Percentiles rank a stretch among this genome's conserved stretches.
These are phyloP conservation scores for Groenewaldozyma sp. DNA, from an alignment of 1,139 yeast genomes.

Conservation along the genomic window DNA sequence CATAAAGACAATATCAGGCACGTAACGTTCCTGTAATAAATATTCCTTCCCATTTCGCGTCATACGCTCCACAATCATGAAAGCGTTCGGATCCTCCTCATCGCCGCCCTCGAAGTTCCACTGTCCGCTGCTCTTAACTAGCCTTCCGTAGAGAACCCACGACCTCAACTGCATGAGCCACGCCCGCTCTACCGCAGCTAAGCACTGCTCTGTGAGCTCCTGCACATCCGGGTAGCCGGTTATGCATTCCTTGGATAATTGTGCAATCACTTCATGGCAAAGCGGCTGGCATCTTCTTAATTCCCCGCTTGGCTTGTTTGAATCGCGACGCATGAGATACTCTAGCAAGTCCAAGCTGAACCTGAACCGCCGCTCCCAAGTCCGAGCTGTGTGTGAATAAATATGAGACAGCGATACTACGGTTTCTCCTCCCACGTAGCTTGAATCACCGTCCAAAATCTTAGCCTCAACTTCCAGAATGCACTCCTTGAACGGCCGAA, in stretches of 20 bases:
- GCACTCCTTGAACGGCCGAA: conserved; percentile 11
- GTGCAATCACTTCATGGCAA: conserved; percentile 12
- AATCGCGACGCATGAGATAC: neutral
- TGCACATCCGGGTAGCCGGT: conserved; percentile 19
- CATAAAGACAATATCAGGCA: conserved; percentile 12
- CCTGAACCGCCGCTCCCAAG: conserved; percentile 18
- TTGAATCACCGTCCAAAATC: conserved; percentile 16
- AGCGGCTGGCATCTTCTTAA: conserved; percentile 7
- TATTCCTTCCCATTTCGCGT: conserved; percentile 3
- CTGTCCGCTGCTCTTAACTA: conserved; percentile 5
- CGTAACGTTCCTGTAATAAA: conserved; percentile 7
- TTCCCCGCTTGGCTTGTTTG: neutral
- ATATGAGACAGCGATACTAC: conserved; percentile 17
- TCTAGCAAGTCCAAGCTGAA: neutral
- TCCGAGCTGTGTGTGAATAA: conserved; percentile 14
- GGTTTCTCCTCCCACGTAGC: conserved; percentile 21
- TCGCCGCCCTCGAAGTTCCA: neutral
- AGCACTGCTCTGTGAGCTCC: conserved; percentile 12
- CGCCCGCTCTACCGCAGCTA: conserved; percentile 17
- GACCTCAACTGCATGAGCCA: conserved; percentile 21
- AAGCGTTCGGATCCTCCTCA: conserved; percentile 9
- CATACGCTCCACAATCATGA: conserved; percentile 12
- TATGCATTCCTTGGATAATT: conserved; percentile 11
- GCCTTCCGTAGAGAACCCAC: conserved; percentile 24
- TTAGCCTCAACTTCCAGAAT: conserved; percentile 15